Evolutionary conservation across 2,329 filamentous ascomycete species (phyloP).

Genomic region (Paramyrothecium roridum): DNA sequence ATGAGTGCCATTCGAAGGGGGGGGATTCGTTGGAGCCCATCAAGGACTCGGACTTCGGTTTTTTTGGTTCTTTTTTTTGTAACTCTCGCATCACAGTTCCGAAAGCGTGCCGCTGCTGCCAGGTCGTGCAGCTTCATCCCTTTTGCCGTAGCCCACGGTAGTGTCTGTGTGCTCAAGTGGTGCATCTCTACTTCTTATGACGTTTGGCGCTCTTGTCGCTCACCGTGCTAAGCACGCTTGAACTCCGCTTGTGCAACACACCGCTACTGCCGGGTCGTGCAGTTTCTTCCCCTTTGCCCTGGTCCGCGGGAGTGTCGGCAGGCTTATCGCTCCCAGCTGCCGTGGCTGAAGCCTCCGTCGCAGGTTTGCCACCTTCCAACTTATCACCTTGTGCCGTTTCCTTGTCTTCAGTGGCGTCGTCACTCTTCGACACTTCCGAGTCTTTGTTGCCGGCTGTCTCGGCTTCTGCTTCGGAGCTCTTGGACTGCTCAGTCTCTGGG

Average conservation of each 20-base stretch:
- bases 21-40: too few relatives aligned
- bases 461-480: constrained; percentile 4
- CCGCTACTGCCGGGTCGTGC: constrained; percentile 35
- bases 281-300: constrained; percentile 22
- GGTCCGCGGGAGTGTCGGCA: constrained; percentile 8
- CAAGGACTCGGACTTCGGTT: too few relatives aligned
- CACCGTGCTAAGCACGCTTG: constrained; percentile 70
- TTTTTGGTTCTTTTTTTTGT: too few relatives aligned
- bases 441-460: background rate
- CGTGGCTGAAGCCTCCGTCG: constrained; percentile 14
- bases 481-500: constrained; percentile 10
- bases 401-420: constrained; percentile 6
- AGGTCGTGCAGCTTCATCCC: too few relatives aligned
- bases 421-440: constrained; percentile 13
- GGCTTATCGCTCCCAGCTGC: constrained; percentile 6
- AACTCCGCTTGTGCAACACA: constrained; percentile 69
- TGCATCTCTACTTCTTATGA: constrained; percentile 45
- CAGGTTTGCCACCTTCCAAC: constrained; percentile 13
- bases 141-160: too few relatives aligned
- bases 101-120: too few relatives aligned
- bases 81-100: too few relatives aligned
- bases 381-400: constrained; percentile 17
- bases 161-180: too few relatives aligned
- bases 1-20: too few relatives aligned
- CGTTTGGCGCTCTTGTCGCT: constrained; percentile 63